Base-by-base conservation (phyloP, 805 yeast species). In the Candida awuae region DNA sequence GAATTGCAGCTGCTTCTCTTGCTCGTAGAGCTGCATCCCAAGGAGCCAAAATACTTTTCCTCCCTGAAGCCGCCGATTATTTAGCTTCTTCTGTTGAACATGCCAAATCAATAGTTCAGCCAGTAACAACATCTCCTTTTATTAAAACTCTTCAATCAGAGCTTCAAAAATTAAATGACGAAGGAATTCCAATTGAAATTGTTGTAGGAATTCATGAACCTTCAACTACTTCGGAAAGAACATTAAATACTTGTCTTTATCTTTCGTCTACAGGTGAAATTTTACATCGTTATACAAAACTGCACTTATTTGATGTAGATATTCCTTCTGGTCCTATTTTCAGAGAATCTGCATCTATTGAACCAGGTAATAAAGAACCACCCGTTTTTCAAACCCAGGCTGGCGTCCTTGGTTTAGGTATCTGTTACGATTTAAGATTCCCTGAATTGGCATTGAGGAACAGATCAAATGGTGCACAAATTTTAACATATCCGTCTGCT, bases 1-100 rank as follows among this genome's bases (percentile, higher is more conserved):
- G 84, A 5, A 50, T 62, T 8, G 61, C 68, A 1, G 94, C 80
- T 0, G 68, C 72, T 10, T 65, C 65, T 22, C 64, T 88, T 27
- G 77, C 90, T 14, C 55, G 62, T n/a, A 59, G 66, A 37, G 95
- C 97, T 0, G 70, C 81, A 0, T 61, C 60, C 2, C 55, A 67
- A 13, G 72, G 80, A 4, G 87, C 82, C 12, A 67, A 71, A 45
- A 75, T 85, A 3, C 65, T 92, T 5, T 86, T 92, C 53, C 70
- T 90, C 32, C 97, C 97, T 2, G 98, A 90, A 57, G 97, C 97
- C 0, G 71, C 92, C 4, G 97, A 90, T 56, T 90, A 86, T 56
- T 69, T 90, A 29, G 80, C 95, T 5, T 67, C 75, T 37, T 75
- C 75, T 52, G 80, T 88, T 2, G 56, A 51, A 1, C 88, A 85